Evolutionary conservation across 371 early-diverging fungal genomes (phyloP), one percentile per base, ranked within the genome.

Genomic region (Rhizopus sp.): DNA sequence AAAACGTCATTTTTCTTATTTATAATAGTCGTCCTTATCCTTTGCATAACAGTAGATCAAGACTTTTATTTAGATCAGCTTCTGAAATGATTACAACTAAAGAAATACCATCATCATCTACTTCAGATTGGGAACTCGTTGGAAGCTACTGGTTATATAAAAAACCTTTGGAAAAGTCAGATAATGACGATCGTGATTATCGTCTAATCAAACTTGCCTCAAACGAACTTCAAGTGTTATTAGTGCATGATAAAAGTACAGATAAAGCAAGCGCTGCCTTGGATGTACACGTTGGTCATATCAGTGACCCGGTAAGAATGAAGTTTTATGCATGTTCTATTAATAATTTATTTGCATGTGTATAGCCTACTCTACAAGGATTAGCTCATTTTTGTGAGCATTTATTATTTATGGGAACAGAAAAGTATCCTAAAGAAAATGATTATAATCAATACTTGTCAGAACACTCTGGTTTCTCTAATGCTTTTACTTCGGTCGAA

Each of bases 361-460:
- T 15, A 9, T 69, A 78, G 77, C 68, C 78, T 47, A 83, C 85
- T 50, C 75, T 89, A 39, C 91, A 89, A 64, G 99, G 99, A 0
- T 74, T 99, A 58, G 98, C 99, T 10, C 99, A 99, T 76, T 99
- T 99, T 69, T 92, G 93, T 69, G 99, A 99, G 71, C 99, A 99
- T 72, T 70, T 99, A 67, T 78, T 96, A 40, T 96, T 97, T 72
- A 90, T 97, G 95, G 86, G 86, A 40, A 85, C 82, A 5, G 74
- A 85, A 60, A 91, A 93, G 75, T 97, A 95, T 70, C 98, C 96
- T n/a, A 75, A 80, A 48, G 98, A 97, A 66, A 97, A 96, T 66
- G 96, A 93, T 31, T 98, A 98, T 78, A 86, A 75, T 44, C 77
- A 88, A 71, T 98, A 89, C 63, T 74, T 99, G 40, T 78, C 90